Conservation (phyloP, 2,329 filamentous ascomycete genomes). For the Coniochaeta sp. region DNA sequence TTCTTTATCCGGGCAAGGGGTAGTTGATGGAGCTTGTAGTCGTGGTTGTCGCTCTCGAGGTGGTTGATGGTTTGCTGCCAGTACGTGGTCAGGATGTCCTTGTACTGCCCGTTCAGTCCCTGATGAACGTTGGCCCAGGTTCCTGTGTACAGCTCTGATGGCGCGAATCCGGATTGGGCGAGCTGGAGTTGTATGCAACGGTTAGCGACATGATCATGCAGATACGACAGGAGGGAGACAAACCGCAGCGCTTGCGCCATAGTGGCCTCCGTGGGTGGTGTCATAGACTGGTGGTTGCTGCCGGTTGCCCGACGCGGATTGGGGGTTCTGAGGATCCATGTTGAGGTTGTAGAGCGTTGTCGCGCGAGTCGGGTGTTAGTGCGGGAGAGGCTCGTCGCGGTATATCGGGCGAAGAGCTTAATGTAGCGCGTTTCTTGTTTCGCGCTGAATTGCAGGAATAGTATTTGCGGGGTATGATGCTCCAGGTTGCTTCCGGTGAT, state of each 20-base stretch:
- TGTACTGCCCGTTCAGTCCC: constrained; percentile 84
- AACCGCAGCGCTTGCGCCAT: constrained; percentile 67
- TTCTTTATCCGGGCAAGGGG: constrained; percentile 99
- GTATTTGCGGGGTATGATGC: constrained; percentile 1
- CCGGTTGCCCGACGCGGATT: constrained; percentile 43
- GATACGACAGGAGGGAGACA: constrained; percentile 24
- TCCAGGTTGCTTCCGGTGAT: neutral
- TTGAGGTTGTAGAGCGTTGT: constrained; percentile 11
- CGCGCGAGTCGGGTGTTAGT: neutral
- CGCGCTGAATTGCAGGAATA: neutral
- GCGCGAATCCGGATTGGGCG: constrained; percentile 78
- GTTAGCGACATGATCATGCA: constrained; percentile 11
- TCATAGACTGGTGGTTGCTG: constrained; percentile 64
- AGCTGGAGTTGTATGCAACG: constrained; percentile 48
- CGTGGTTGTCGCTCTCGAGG: constrained; percentile 88
- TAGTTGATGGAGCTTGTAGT: constrained; percentile 97
- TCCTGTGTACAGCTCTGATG: constrained; percentile 89
- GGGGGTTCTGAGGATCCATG: constrained; percentile 50
- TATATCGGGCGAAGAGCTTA: neutral
- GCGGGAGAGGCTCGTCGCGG: neutral
- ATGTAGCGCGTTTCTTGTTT: neutral
- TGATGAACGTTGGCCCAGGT: constrained; percentile 98
- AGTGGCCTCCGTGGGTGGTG: constrained; percentile 67
- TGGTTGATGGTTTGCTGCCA: constrained; percentile 98
- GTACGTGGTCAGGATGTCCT: constrained; percentile 96